Evolutionary conservation across 129 eudicot species (phyloP), one percentile per base, ranked within the genome.

Genomic region (Escallonia rubra): DNA sequence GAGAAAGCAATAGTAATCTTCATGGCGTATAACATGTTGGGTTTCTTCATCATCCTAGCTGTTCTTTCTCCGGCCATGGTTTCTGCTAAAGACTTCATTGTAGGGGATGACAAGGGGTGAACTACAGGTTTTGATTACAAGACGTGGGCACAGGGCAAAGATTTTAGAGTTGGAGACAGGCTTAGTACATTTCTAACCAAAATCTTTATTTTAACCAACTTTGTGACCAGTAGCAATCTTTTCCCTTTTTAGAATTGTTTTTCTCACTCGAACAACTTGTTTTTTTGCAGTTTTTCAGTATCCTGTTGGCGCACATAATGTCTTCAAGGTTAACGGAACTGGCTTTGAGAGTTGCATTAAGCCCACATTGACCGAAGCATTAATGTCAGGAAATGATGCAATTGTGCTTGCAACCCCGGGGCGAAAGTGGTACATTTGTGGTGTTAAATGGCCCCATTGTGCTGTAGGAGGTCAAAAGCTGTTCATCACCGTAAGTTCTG

Each of bases 361-460:
- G 12, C 72, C 85, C 14, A 7, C 62, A 1, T 38, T 64, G 6
- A 64, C 50, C 3, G 76, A 65, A n/a, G 43, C 72, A 43, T 49
- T 83, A 68, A 73, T 82, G n/a, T 76, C 75, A 39, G 89, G 89
- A 45, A 58, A 44, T 15, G 89, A 83, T 9, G 61, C 65, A 6
- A 11, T 83, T 34, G 57, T 82, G 14, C 82, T 83, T 43, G 72
- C 66, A 49, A 74, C 85, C 41, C 70, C 89, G 0, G 88, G 89
- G 23, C 45, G 72, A 41, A 83, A 83, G 69, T 83, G 89, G 89
- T 83, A 79, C 68, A 83, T 83, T 43, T 83, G 89, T 57, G 79
- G 85, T 8, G 72, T 76, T 23, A n/a, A n/a, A n/a, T 23, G 34
- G 34, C 34, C 34, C 1, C 34, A 23, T 1, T 23, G 34, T 23